Conservation (phyloP, 352 stramenopile genomes). For the Globisporangium echinulatum region DNA sequence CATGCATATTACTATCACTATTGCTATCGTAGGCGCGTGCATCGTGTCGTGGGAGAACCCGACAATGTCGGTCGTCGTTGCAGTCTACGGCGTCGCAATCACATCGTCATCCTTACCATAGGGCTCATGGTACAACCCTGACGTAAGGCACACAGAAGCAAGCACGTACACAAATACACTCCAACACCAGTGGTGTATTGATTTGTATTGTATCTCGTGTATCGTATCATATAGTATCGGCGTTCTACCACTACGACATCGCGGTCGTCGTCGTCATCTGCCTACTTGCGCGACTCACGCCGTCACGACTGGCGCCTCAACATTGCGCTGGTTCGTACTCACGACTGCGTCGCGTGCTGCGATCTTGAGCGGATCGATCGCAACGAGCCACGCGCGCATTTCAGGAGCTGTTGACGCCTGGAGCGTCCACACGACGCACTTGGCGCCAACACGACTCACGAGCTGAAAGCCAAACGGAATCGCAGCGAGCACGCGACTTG, state of each 20-base stretch:
- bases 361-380: slow-evolving; percentile 68
- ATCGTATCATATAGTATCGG: too few species aligned
- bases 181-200: background rate
- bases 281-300: slow-evolving; percentile 1
- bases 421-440: slow-evolving; percentile 67
- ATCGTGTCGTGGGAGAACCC: slow-evolving; percentile 73
- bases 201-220: too few species aligned
- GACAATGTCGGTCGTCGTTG: slow-evolving; percentile 57
- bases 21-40: slow-evolving; percentile 34
- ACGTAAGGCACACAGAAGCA: background rate
- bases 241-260: too few species aligned
- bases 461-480: slow-evolving; percentile 72
- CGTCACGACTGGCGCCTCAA: slow-evolving; percentile 22
- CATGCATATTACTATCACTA: too few species aligned
- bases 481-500: slow-evolving; percentile 2
- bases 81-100: slow-evolving; percentile 62
- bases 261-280: too few species aligned
- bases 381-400: slow-evolving; percentile 62
- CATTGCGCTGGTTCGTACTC: slow-evolving; percentile 8
- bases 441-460: slow-evolving; percentile 35
- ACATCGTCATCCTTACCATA: slow-evolving; percentile 10
- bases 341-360: slow-evolving; percentile 24
- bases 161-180: background rate
- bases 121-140: too few species aligned
- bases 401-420: slow-evolving; percentile 62